Percentiles rank a stretch among this genome's conserved stretches.
Evolutionary conservation across 129 eudicot genomes (phyloP).

Genomic region (Calendula officinalis): DNA sequence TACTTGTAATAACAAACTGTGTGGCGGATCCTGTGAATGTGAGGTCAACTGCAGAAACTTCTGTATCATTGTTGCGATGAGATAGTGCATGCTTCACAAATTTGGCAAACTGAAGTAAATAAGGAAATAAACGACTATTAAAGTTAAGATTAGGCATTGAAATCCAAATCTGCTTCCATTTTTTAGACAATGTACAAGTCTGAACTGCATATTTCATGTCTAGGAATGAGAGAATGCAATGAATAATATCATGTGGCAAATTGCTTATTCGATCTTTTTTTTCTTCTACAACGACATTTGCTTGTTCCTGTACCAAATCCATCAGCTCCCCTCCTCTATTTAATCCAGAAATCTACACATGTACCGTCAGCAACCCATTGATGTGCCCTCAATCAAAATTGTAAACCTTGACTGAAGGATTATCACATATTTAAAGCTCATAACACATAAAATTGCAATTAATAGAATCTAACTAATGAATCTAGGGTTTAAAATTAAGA

Average conservation of each 20-base stretch:
- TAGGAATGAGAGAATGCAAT: neutral
- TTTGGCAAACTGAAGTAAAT: neutral
- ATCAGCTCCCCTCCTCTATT: no score
- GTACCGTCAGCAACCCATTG: no score
- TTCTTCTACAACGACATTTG: no score
- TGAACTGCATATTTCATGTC: neutral
- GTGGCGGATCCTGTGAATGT: neutral
- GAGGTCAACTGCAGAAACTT: neutral
- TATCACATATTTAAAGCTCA: no score
- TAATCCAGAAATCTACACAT: no score
- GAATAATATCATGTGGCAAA: neutral
- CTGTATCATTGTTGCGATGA: neutral
- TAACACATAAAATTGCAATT: no score
- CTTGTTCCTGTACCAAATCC: no score
- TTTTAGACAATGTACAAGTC: neutral
- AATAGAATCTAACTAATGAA: no score
- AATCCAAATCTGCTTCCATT: constrained; percentile 2
- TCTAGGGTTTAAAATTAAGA: no score
- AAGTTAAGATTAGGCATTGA: neutral
- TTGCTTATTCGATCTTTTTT: neutral
- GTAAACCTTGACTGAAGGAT: no score
- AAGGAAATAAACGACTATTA: neutral
- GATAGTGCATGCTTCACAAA: neutral
- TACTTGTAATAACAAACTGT: no score
- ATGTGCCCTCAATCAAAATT: no score